Conservation (phyloP, 164 flowering plant species). For the Aristolochia contorta region DNA sequence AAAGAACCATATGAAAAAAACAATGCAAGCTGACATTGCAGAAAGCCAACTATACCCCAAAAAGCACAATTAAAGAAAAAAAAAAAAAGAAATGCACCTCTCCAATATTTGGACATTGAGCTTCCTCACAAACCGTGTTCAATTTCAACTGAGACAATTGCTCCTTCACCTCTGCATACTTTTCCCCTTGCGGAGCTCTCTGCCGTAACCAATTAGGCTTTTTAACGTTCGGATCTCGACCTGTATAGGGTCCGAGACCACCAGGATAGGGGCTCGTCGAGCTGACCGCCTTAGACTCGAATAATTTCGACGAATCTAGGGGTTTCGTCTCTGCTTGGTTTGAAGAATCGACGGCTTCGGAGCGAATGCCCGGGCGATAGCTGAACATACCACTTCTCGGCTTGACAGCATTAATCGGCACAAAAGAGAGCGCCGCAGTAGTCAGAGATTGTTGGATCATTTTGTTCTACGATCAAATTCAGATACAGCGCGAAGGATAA, state of each 20-base stretch:
- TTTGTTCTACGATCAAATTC: neutral
- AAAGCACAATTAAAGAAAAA: neutral
- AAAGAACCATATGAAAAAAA: too few relatives aligned
- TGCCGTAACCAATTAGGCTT: constrained; percentile 89
- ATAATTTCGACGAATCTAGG: constrained; percentile 12
- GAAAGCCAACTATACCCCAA: neutral
- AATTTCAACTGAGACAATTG: constrained; percentile 58
- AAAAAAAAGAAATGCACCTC: constrained; percentile 31
- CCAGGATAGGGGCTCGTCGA: constrained; percentile 23
- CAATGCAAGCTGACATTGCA: too few relatives aligned
- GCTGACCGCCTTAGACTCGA: constrained; percentile 18
- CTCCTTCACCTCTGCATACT: constrained; percentile 60
- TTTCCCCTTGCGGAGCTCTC: constrained; percentile 76
- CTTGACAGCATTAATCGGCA: constrained; percentile 9
- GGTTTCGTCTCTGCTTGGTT: constrained; percentile 6
- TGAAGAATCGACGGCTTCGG: constrained; percentile 14
- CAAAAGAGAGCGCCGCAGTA: constrained; percentile 13
- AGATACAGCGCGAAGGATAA: neutral
- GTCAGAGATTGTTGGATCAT: constrained; percentile 19
- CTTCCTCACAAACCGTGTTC: constrained; percentile 91
- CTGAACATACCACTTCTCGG: constrained; percentile 6
- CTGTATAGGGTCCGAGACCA: constrained; percentile 66
- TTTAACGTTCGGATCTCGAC: constrained; percentile 74
- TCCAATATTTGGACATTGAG: constrained; percentile 94
- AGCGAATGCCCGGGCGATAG: constrained; percentile 5